Evolutionary conservation across 164 flowering plant species (phyloP), one percentile per base, ranked within the genome.

Genomic region (Stephania japonica): DNA sequence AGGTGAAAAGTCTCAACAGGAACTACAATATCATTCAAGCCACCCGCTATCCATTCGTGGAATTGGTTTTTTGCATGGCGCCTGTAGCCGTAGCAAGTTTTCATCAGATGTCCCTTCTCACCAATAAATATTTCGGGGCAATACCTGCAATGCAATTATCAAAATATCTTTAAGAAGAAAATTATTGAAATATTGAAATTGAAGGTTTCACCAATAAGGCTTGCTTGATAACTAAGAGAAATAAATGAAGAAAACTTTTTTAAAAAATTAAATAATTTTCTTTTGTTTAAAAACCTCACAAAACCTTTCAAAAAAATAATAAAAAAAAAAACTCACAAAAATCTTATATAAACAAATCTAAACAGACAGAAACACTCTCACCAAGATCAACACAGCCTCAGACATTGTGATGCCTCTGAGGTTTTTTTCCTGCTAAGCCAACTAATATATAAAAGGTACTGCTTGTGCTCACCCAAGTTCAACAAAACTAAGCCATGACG

Each of bases 111-210:
- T 56, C 97, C 99, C 71, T 79, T 69, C 73, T 87, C 86, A 6
- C 98, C 92, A 65, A 93, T 76, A 78, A 79, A 89, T 42, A 93
- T 87, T 82, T 95, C 97, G 19, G 97, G 86, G 80, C 97, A 95
- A 72, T 81, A 87, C 84, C 99, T 95, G 84, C 70, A 82, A 79
- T 64, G 42, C 69, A 13, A 62, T 21, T 16, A 19, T 56, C 19
- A 44, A 24, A 44, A 24, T n/a, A 66, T 59, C 12, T 11, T 47
- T 47, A 9, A 13, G 49, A 47, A 11, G 53, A 47, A 32, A 4
- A 32, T 32, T 32, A 32, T 32, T 32, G 38, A 8, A 16, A 72
- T 18, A 12, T 62, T n/a, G 42, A 61, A 27, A 14, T 21, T 8
- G 16, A 7, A 42, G 23, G 7, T 44, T n/a, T 62, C 19, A 32